Evolutionary conservation across 1,284 basidiomycete species (phyloP).

Genomic region (Takashimella koratensis): DNA sequence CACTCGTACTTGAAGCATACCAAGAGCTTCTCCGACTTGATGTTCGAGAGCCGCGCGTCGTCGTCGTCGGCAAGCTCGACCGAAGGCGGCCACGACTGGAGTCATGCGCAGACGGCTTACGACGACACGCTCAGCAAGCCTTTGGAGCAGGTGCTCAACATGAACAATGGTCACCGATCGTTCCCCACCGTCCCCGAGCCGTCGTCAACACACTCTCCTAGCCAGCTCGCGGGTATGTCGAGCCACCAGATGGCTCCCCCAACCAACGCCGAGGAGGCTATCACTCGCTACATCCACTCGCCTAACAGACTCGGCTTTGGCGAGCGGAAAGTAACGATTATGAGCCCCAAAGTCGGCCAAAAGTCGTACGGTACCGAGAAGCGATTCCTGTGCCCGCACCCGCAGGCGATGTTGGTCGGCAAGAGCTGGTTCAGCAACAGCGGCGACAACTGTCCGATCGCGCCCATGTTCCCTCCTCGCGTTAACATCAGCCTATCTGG

Average conservation of each 20-base stretch:
- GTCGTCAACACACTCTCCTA: background rate
- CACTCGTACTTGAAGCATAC: slow-evolving; percentile 30
- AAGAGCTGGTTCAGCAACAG: slow-evolving; percentile 77
- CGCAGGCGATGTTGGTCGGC: slow-evolving; percentile 89
- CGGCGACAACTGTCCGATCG: slow-evolving; percentile 36
- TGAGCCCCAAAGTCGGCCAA: slow-evolving; percentile 94
- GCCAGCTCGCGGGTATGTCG: background rate
- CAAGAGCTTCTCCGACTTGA: slow-evolving; percentile 35
- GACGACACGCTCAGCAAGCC: background rate
- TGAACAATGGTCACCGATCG: background rate
- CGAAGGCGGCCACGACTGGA: slow-evolving; percentile 29
- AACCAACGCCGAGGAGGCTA: slow-evolving; percentile 7
- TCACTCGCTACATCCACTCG: slow-evolving; percentile 64
- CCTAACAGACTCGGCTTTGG: slow-evolving; percentile 84
- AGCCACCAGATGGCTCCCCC: background rate
- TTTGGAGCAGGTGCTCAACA: background rate
- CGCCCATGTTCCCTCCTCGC: slow-evolving; percentile 60
- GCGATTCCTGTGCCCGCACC: slow-evolving; percentile 92
- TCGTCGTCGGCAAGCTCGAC: slow-evolving; percentile 36
- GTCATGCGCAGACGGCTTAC: slow-evolving; percentile 3
- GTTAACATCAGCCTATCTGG: slow-evolving; percentile 89
- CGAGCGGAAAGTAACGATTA: slow-evolving; percentile 88
- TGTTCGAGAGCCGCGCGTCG: slow-evolving; percentile 34
- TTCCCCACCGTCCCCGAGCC: slow-evolving; percentile 1
- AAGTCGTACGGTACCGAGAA: slow-evolving; percentile 97